Percentiles rank a stretch among this genome's conserved stretches.
Conservation (phyloP, 805 yeast species). For the Candida sakaeoensis region DNA sequence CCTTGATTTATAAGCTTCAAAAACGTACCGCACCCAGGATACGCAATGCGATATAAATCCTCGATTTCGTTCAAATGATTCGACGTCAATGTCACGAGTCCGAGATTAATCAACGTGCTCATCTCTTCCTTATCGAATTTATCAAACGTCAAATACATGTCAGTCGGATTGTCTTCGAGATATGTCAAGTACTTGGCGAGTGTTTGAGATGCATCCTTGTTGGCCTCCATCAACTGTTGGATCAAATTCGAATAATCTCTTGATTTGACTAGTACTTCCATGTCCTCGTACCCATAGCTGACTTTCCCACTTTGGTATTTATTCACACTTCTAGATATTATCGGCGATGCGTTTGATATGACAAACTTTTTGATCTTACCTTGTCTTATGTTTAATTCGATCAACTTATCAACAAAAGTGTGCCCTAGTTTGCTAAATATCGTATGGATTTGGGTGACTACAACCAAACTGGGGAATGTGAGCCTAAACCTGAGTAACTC, state of each 20-base stretch:
- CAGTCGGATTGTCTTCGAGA: conserved; percentile 22
- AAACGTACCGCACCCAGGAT: conserved; percentile 50
- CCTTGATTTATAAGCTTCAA: conserved; percentile 44
- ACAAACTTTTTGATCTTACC: conserved; percentile 39
- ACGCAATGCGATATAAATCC: conserved; percentile 39
- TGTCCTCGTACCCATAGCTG: conserved; percentile 42
- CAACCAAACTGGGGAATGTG: conserved; percentile 35
- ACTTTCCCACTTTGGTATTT: conserved; percentile 31
- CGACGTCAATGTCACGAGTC: conserved; percentile 43
- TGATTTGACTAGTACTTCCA: conserved; percentile 32
- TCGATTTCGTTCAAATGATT: conserved; percentile 43
- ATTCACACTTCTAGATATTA: conserved; percentile 34
- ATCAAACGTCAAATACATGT: conserved; percentile 23
- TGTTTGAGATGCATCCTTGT: conserved; percentile 21
- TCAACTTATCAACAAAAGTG: conserved; percentile 47
- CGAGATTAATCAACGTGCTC: conserved; percentile 32
- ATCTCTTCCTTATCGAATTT: conserved; percentile 24
- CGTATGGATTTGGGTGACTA: conserved; percentile 48
- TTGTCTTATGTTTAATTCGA: conserved; percentile 33
- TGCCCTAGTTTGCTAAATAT: conserved; percentile 39
- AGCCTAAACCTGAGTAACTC: conserved; percentile 33
- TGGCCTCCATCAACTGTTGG: conserved; percentile 6
- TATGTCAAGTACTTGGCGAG: neutral
- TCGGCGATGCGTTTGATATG: conserved; percentile 43
- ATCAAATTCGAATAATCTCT: conserved; percentile 21